Evolutionary conservation across 805 yeast species (phyloP).

Genomic region (Candida caryicola): DNA sequence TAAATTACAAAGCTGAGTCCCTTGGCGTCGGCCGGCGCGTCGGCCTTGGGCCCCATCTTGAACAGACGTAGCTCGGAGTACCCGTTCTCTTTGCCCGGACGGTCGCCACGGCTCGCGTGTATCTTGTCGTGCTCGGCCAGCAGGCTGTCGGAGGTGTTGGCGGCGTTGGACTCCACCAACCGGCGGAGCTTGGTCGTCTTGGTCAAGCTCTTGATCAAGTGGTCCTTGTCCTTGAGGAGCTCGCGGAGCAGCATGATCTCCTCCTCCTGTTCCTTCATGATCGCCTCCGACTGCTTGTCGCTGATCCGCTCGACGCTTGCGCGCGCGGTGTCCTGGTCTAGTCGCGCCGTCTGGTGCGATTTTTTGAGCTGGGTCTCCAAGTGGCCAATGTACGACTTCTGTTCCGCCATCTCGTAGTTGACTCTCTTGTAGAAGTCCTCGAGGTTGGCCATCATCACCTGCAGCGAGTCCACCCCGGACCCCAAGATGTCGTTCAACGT

Average conservation of each 20-base stretch:
- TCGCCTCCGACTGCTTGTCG: conserved; percentile 21
- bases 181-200: conserved; percentile 60
- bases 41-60: conserved; percentile 20
- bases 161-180: conserved; percentile 34
- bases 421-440: conserved; percentile 49
- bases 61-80: conserved; percentile 17
- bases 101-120: not conserved
- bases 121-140: no score
- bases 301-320: conserved; percentile 7
- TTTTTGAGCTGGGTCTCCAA: conserved; percentile 51
- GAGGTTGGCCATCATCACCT: conserved; percentile 43
- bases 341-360: conserved; percentile 18
- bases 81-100: conserved; percentile 12
- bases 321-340: conserved; percentile 4
- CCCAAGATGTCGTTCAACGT: conserved; percentile 58
- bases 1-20: conserved; percentile 1
- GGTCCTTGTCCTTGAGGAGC: conserved; percentile 67
- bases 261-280: conserved; percentile 56
- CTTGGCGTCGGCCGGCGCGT: not conserved
- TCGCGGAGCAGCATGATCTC: conserved; percentile 66
- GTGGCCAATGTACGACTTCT: conserved; percentile 56
- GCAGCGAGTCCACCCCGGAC: conserved; percentile 37
- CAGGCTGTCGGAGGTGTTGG: conserved; percentile 5
- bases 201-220: conserved; percentile 70
- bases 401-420: conserved; percentile 54